Conservation (phyloP, 2,329 filamentous ascomycete species). For the Botrytis deweyae region DNA sequence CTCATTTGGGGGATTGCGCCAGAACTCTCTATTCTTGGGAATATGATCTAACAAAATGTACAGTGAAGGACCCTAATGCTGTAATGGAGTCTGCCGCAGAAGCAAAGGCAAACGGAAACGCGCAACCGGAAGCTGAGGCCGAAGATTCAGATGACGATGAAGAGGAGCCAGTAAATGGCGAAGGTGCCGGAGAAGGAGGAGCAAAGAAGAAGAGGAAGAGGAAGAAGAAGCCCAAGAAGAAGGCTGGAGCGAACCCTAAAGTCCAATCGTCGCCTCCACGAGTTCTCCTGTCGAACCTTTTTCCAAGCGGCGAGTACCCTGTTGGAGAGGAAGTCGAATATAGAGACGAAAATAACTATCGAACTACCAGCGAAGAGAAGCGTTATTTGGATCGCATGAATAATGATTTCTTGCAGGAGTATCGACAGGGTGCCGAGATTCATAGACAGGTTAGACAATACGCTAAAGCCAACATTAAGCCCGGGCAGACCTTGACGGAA, state of each 20-base stretch:
- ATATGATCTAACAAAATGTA: constrained; percentile 5
- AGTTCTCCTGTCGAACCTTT: constrained; percentile 70
- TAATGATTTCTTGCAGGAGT: constrained; percentile 75
- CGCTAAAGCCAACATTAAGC: constrained; percentile 77
- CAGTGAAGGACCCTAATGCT: constrained; percentile 39
- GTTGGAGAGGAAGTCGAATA: constrained; percentile 79
- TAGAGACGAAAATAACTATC: constrained; percentile 70
- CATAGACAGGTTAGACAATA: constrained; percentile 84
- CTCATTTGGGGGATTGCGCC: constrained; percentile 43
- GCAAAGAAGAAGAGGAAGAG: constrained; percentile 64
- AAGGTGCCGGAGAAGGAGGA: constrained; percentile 42
- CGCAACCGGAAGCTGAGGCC: constrained; percentile 34
- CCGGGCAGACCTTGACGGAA: constrained; percentile 75
- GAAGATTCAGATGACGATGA: constrained; percentile 56
- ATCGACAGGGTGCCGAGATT: constrained; percentile 82
- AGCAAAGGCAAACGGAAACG: constrained; percentile 32
- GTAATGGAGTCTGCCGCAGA: constrained; percentile 34
- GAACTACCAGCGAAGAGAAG: constrained; percentile 83
- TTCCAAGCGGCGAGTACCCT: constrained; percentile 70
- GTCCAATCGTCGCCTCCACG: constrained; percentile 76
- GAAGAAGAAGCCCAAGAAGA: constrained; percentile 71
- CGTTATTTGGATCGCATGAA: constrained; percentile 78
- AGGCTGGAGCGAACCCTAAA: constrained; percentile 59
- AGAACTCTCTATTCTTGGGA: constrained; percentile 11
- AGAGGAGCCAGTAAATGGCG: constrained; percentile 44